Conservation (phyloP, 768 basidiomycete genomes). For the Suillus americanus region DNA sequence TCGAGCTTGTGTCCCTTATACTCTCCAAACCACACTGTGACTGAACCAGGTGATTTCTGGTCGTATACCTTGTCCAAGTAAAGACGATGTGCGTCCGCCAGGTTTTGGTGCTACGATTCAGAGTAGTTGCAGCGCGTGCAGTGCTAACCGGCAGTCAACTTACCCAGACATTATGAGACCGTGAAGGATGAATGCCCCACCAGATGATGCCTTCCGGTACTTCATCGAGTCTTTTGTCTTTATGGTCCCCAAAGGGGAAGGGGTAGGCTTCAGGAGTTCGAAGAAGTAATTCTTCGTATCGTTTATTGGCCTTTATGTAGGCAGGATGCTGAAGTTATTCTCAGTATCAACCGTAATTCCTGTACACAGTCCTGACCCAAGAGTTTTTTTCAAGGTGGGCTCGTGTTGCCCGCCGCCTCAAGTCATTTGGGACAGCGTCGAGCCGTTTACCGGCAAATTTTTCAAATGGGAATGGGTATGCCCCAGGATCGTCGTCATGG, state of each 20-base stretch:
- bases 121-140: background rate
- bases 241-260: constrained; percentile 6
- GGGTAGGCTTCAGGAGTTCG: constrained; percentile 12
- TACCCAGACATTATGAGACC: constrained; percentile 8
- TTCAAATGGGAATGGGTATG: constrained; percentile 15
- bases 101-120: constrained; percentile 11
- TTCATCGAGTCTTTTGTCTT: constrained; percentile 10
- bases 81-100: constrained; percentile 15
- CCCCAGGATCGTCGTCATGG: constrained; percentile 15
- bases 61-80: constrained; percentile 16
- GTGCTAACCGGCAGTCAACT: background rate
- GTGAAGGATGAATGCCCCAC: constrained; percentile 12
- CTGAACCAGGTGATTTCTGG: constrained; percentile 23
- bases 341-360: background rate
- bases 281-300: constrained; percentile 19
- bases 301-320: constrained; percentile 9
- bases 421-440: background rate
- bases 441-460: constrained; percentile 1
- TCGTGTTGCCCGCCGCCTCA: constrained; percentile 12
- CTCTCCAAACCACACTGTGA: constrained; percentile 20
- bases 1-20: constrained; percentile 19
- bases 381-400: background rate
- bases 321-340: constrained; percentile 8
- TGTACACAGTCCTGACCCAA: constrained; percentile 16
- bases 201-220: constrained; percentile 16